Evolutionary conservation across 2,329 filamentous ascomycete genomes (phyloP).

Genomic region (Tolypocladium capitatum): DNA sequence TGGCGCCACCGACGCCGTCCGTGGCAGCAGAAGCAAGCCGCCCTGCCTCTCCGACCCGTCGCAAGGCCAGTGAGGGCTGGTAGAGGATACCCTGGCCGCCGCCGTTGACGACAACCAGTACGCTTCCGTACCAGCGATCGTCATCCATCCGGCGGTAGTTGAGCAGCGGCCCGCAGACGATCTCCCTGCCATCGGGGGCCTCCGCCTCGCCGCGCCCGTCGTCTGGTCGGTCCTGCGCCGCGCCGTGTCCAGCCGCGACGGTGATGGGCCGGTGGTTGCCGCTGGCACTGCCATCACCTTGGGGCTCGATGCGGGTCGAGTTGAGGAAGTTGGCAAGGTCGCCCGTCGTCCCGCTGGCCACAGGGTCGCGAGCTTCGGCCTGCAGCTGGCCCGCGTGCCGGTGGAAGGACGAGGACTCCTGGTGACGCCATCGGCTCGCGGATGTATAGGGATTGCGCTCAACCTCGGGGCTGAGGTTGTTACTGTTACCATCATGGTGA

Average conservation of each 20-base stretch:
- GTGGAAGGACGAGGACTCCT: constrained; percentile 45
- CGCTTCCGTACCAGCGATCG: constrained; percentile 68
- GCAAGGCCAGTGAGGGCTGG: constrained; percentile 45
- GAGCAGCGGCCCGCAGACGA: constrained; percentile 59
- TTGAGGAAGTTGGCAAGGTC: constrained; percentile 46
- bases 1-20: constrained; percentile 13
- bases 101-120: constrained; percentile 68
- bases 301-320: constrained; percentile 33
- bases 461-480: neutral
- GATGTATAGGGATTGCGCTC: constrained; percentile 42
- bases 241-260: constrained; percentile 22
- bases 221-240: constrained; percentile 15
- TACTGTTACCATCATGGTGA: neutral
- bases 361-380: constrained; percentile 16
- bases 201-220: constrained; percentile 8
- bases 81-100: constrained; percentile 45
- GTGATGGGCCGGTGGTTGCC: constrained; percentile 35
- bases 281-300: constrained; percentile 14
- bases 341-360: constrained; percentile 27
- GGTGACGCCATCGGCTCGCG: constrained; percentile 46
- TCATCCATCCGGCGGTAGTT: constrained; percentile 69
- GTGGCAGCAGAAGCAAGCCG: constrained; percentile 8
- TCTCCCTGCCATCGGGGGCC: constrained; percentile 37
- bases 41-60: constrained; percentile 22
- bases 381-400: constrained; percentile 27